Percentiles rank a stretch among this genome's conserved stretches.
Conservation (phyloP, 345 rosid species). For the Murraya koenigii region DNA sequence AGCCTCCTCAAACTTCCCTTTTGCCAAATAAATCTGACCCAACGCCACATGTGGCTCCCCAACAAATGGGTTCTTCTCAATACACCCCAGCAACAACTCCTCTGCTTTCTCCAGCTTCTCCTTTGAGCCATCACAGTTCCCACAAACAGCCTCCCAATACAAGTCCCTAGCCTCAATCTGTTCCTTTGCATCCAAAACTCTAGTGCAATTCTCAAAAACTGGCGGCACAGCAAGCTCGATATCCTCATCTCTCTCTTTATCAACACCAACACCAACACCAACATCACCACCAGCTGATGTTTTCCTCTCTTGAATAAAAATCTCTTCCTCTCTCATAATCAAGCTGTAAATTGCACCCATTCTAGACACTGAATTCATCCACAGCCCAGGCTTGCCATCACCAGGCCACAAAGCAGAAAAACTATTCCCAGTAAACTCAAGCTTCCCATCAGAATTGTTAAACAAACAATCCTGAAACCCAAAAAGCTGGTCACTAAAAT, state of each 20-base stretch:
- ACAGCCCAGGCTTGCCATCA: constrained; percentile 79
- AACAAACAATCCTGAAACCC: constrained; percentile 72
- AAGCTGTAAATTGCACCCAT: constrained; percentile 78
- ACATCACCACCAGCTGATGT: constrained; percentile 21
- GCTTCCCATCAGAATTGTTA: constrained; percentile 56
- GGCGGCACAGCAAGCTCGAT: constrained; percentile 78
- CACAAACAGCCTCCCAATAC: constrained; percentile 79
- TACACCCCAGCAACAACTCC: constrained; percentile 40
- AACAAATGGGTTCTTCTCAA: constrained; percentile 69
- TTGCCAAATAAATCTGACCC: constrained; percentile 57
- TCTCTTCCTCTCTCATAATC: constrained; percentile 78
- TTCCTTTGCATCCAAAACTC: constrained; percentile 49
- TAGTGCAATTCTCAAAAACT: constrained; percentile 58
- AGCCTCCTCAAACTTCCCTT: constrained; percentile 67
- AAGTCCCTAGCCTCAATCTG: constrained; percentile 61
- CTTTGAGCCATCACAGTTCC: constrained; percentile 32
- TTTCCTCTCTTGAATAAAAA: constrained; percentile 50
- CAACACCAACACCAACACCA: constrained; percentile 28
- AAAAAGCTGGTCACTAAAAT: constrained; percentile 85
- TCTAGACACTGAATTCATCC: constrained; percentile 72
- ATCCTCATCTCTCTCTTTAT: constrained; percentile 58
- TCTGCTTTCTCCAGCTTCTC: constrained; percentile 48
- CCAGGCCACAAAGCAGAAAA: constrained; percentile 81
- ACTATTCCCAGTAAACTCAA: constrained; percentile 66
- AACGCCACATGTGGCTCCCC: constrained; percentile 83